A percentile compares a stretch with the other conserved stretches of the same genome.
These are phyloP conservation scores for Rosa hybrid DNA, from an alignment of 331 rosid genomes.

Conservation along the genomic window DNA sequence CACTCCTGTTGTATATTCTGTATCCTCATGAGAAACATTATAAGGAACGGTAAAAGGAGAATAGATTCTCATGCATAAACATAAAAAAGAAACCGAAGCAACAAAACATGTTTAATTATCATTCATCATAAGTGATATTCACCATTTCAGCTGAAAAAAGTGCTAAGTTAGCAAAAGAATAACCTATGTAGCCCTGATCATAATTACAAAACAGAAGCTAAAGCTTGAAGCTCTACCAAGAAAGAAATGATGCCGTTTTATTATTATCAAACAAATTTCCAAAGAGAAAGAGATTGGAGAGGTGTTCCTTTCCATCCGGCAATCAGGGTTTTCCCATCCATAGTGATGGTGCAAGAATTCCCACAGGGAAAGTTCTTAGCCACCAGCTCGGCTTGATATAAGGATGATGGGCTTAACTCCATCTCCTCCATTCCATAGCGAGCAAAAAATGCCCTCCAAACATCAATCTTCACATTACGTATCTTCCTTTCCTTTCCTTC, in stretches of 20 bases:
- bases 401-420: conserved; percentile 48
- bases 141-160: conserved; percentile 3
- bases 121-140: background rate
- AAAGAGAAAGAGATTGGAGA: conserved; percentile 53
- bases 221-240: conserved; percentile 1
- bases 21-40: background rate
- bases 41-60: background rate
- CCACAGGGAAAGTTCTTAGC: conserved; percentile 43
- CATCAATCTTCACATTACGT: conserved; percentile 53
- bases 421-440: conserved; percentile 59
- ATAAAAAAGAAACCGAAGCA: background rate
- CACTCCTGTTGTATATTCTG: background rate
- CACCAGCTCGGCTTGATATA: conserved; percentile 58
- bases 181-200: background rate
- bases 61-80: background rate
- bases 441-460: conserved; percentile 62
- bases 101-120: background rate
- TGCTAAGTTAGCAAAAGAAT: background rate
- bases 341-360: conserved; percentile 43
- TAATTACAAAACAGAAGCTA: background rate
- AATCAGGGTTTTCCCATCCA: conserved; percentile 48
- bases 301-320: conserved; percentile 80
- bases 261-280: conserved; percentile 44
- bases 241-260: background rate
- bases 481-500: conserved; percentile 63